Evolutionary conservation across 371 early-diverging fungal genomes (phyloP), one percentile per base, ranked within the genome.

Genomic region (Mucor indicus): DNA sequence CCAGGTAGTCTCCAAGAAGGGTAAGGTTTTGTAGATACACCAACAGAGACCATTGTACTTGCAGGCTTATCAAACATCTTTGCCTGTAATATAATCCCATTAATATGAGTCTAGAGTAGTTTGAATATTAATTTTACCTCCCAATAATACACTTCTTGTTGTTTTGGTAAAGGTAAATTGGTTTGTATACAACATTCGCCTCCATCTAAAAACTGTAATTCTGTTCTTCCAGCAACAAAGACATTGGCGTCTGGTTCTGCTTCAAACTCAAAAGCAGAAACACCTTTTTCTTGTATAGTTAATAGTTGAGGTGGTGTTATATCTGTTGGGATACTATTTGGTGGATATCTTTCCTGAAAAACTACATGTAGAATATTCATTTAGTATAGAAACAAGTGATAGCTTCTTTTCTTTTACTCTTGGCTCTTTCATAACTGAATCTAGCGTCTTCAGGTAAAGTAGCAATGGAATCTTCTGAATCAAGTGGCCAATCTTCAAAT

Each of bases 251-350:
- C 80, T 35, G 80, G 75, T 12, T 87, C 81, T 38, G 83, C 77
- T 39, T 80, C 86, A 70, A 91, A 88, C 60, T 89, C 85, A 84
- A 89, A 91, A 11, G 91, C 91, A 23, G 81, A 81, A 2, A 91
- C 90, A 41, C 91, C 91, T 64, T 88, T 87, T 59, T 91, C 91
- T 58, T 84, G 84, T 41, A 91, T 89, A n/a, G 80, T 76, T 13
- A 78, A 53, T 31, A 73, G 60, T 45, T 84, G 85, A 5, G 83
- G 75, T 35, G 75, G 63, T 4, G 84, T 84, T 32, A 86, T 80
- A 37, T 81, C 80, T 1, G 84, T 84, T 20, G 79, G 73, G 23
- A 83, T 59, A 37, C 79, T 75, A 44, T 77, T 71, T 3, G 84
- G 83, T 7, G 87, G 85, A 51, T 83, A 65, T 11, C 69, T 71